Conservation (phyloP, 495 filamentous ascomycete genomes). For the Astrothelium macrocarpum region DNA sequence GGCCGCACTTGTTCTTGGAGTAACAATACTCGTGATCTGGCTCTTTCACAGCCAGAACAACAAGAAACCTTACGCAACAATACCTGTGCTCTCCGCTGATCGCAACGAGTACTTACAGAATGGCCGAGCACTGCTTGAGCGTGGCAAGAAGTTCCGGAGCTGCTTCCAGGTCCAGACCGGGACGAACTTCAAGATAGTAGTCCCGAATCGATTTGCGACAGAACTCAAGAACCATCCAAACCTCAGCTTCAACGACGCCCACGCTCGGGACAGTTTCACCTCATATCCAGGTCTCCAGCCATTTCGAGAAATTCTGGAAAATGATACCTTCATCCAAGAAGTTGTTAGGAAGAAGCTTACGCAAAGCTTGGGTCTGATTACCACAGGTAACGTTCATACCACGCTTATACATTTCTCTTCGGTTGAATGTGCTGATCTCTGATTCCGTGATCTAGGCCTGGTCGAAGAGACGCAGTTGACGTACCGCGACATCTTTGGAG, state of each 20-base stretch:
- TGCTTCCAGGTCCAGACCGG: constrained; percentile 12
- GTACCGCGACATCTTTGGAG: constrained; percentile 10
- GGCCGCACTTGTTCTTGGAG: constrained; percentile 3
- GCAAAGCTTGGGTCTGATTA: constrained; percentile 11
- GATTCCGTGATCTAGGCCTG: constrained; percentile 6
- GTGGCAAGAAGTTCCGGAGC: constrained; percentile 1
- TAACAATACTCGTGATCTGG: constrained; percentile 5
- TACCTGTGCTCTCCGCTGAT: constrained; percentile 2
- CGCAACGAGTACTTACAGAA: neutral
- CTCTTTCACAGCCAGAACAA: constrained; percentile 4
- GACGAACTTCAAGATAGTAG: constrained; percentile 11
- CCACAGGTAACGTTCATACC: constrained; percentile 6
- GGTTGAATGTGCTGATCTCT: constrained; percentile 5
- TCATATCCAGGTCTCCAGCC: constrained; percentile 9
- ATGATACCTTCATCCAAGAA: constrained; percentile 9
- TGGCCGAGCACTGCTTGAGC: constrained; percentile 2
- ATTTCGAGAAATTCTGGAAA: constrained; percentile 3
- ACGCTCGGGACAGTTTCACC: constrained; percentile 4
- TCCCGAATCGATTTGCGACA: constrained; percentile 11
- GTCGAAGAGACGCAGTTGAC: constrained; percentile 8
- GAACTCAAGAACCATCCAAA: constrained; percentile 11
- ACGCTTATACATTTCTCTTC: constrained; percentile 2
- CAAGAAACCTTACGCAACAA: constrained; percentile 5
- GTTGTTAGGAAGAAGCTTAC: constrained; percentile 10
- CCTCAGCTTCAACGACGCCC: constrained; percentile 10